Evolutionary conservation across 352 stramenopile genomes (phyloP).

Genomic region (Phytophthora ramorum): DNA sequence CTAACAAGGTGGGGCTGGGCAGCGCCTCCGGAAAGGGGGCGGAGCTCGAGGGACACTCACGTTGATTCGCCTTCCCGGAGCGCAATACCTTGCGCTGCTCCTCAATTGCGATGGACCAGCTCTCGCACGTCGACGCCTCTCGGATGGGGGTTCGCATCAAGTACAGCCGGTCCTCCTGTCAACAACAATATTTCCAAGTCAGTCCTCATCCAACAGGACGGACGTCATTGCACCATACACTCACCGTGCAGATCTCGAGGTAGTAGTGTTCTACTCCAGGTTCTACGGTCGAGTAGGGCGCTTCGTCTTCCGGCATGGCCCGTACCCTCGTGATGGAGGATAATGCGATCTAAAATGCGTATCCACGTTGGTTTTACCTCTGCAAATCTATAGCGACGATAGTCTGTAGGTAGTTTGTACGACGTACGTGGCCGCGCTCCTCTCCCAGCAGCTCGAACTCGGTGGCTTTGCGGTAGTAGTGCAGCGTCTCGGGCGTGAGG

Average conservation of each 20-base stretch:
- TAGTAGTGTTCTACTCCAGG: slow-evolving; percentile 78
- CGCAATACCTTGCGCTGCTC: slow-evolving; percentile 81
- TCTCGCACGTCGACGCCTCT: slow-evolving; percentile 83
- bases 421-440: slow-evolving; percentile 71
- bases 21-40: slow-evolving; percentile 47
- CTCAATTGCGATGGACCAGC: slow-evolving; percentile 86
- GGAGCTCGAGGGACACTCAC: slow-evolving; percentile 46
- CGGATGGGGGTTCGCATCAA: slow-evolving; percentile 75
- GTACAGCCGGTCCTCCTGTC: slow-evolving; percentile 71
- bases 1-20: slow-evolving; percentile 74
- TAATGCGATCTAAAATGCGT: slow-evolving; percentile 53
- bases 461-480: slow-evolving; percentile 83
- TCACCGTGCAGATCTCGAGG: slow-evolving; percentile 79
- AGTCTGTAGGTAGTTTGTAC: not conserved
- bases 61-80: slow-evolving; percentile 57
- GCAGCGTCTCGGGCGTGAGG: slow-evolving; percentile 75
- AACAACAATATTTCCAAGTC: not conserved
- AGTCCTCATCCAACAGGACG: not conserved
- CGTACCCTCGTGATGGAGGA: slow-evolving; percentile 70
- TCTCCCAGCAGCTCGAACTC: slow-evolving; percentile 82
- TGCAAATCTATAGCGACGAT: not conserved
- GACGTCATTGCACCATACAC: not conserved
- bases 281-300: slow-evolving; percentile 56
- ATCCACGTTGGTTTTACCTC: slow-evolving; percentile 1
- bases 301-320: slow-evolving; percentile 82